phyloP scores from a whole-genome alignment of 768 basidiomycete species.

The Russula sp. region DNA sequence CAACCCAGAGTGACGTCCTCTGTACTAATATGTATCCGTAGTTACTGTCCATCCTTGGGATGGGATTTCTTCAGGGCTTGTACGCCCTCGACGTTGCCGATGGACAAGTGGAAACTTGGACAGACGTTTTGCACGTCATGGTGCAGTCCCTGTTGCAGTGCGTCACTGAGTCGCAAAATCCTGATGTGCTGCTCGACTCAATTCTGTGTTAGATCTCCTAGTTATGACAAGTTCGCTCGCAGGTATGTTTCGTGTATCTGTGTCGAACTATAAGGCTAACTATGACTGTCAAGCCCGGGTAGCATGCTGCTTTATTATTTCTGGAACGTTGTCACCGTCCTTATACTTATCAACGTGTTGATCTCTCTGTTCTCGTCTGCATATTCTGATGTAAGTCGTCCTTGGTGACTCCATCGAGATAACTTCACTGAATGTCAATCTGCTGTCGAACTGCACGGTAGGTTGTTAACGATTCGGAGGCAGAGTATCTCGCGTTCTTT shows the following conservation, averaged over 20 bases:
- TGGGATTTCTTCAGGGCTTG: conserved; percentile 82
- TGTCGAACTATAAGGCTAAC: neutral
- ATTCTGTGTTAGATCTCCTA: neutral
- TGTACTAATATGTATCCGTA: conserved; percentile 26
- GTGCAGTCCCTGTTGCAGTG: conserved; percentile 80
- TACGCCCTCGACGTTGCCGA: conserved; percentile 90
- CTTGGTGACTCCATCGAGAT: neutral
- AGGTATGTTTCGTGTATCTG: conserved; percentile 12
- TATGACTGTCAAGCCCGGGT: conserved; percentile 33
- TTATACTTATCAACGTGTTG: conserved; percentile 86
- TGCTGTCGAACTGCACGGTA: conserved; percentile 25
- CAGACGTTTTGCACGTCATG: conserved; percentile 52
- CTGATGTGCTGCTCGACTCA: neutral
- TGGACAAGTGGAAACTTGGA: conserved; percentile 36
- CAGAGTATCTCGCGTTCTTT: conserved; percentile 87
- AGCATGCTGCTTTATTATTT: conserved; percentile 74
- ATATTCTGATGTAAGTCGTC: conserved; percentile 67
- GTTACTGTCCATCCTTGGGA: conserved; percentile 73
- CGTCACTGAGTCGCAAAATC: conserved; percentile 21
- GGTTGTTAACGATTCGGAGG: conserved; percentile 80
- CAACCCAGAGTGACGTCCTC: neutral
- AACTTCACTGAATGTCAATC: neutral
- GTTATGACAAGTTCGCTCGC: conserved; percentile 10
- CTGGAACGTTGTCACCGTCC: conserved; percentile 77
- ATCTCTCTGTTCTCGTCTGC: conserved; percentile 95